Conservation (phyloP, 108 stramenopile species). For the Pseudonitzschia multistriata region DNA sequence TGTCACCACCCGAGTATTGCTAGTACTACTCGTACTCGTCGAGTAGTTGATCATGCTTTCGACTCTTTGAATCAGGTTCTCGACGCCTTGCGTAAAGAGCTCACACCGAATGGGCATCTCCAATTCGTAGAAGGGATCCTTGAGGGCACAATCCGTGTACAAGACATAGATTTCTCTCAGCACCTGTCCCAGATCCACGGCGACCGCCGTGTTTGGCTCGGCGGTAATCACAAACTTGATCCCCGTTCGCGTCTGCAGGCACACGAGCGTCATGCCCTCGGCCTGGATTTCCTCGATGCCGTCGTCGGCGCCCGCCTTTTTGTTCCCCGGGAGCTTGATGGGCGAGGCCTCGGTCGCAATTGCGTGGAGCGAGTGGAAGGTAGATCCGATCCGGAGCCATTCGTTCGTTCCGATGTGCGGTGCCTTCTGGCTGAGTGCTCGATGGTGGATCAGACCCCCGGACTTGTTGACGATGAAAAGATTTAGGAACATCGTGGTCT, state of each 20-base stretch:
- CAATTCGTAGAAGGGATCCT: slow-evolving; percentile 90
- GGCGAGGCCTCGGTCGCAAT: slow-evolving; percentile 79
- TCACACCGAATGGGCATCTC: slow-evolving; percentile 90
- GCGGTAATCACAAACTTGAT: slow-evolving; percentile 90
- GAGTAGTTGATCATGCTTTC: slow-evolving; percentile 2
- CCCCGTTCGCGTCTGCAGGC: slow-evolving; percentile 83
- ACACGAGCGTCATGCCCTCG: slow-evolving; percentile 59
- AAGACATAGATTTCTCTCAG: slow-evolving; percentile 79
- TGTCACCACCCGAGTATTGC: neutral
- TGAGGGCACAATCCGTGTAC: slow-evolving; percentile 82
- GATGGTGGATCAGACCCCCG: slow-evolving; percentile 85
- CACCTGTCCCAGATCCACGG: slow-evolving; percentile 53
- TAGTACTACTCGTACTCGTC: neutral
- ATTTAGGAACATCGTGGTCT: slow-evolving; percentile 51
- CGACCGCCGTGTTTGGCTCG: slow-evolving; percentile 43
- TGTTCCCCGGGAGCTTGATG: slow-evolving; percentile 55
- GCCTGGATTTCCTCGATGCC: slow-evolving; percentile 85
- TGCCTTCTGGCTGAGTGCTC: slow-evolving; percentile 63
- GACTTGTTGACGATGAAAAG: slow-evolving; percentile 88
- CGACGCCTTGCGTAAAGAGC: slow-evolving; percentile 74
- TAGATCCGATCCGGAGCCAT: slow-evolving; percentile 87
- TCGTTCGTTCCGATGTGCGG: slow-evolving; percentile 84
- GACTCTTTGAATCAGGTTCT: slow-evolving; percentile 52
- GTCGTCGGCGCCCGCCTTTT: slow-evolving; percentile 79
- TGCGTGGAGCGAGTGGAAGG: slow-evolving; percentile 83